These are phyloP conservation scores for Teunomyces barrocoloradensis DNA, from an alignment of 805 yeast species.

Conservation along the genomic window DNA sequence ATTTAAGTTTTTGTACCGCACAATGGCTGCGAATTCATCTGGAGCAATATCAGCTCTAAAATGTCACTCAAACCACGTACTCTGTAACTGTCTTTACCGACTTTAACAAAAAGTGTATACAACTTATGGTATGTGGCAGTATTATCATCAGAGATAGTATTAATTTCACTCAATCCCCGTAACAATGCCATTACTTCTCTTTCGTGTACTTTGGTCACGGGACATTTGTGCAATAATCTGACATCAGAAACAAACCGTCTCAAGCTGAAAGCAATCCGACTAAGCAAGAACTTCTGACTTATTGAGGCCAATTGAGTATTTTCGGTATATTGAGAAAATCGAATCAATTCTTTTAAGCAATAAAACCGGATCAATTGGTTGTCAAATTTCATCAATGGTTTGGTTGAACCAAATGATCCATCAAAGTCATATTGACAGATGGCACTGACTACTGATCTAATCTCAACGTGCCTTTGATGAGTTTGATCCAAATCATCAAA, in stretches of 20 bases:
- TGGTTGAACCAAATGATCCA: constrained; percentile 61
- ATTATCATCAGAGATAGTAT: constrained; percentile 1
- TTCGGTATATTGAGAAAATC: constrained; percentile 24
- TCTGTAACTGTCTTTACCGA: background rate
- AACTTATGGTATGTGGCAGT: background rate
- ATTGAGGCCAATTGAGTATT: constrained; percentile 17
- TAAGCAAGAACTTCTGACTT: constrained; percentile 40
- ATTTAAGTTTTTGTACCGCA: background rate
- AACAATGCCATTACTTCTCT: constrained; percentile 54
- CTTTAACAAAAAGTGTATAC: background rate
- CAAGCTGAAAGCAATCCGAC: constrained; percentile 59
- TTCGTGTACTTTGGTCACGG: constrained; percentile 64
- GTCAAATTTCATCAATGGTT: constrained; percentile 40
- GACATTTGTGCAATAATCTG: constrained; percentile 56
- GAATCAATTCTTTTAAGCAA: constrained; percentile 56
- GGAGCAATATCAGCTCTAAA: background rate
- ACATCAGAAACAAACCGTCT: constrained; percentile 64
- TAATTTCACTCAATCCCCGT: constrained; percentile 28
- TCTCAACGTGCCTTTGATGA: constrained; percentile 9
- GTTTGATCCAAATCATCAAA: constrained; percentile 51
- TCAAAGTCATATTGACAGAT: background rate
- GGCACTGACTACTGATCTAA: background rate
- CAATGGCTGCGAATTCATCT: background rate
- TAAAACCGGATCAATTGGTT: constrained; percentile 49
- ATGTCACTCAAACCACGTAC: background rate